Base-by-base conservation (phyloP, 106 monocot species). In the Vanilla planifolia region DNA sequence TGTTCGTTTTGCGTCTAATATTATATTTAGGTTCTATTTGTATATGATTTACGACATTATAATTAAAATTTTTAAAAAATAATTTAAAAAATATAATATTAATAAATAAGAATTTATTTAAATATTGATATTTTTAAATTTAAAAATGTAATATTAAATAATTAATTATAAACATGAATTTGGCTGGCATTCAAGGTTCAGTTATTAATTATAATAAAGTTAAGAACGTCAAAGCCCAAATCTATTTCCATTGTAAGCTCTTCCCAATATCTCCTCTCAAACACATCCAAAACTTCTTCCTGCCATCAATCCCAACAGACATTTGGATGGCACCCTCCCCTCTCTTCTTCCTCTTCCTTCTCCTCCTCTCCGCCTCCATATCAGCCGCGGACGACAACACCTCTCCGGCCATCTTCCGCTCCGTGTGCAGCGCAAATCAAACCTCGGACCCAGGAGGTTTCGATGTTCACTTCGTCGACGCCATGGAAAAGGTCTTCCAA, bases 401-500 rank as follows among this genome's bases (percentile, higher is more conserved):
- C 11, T 51, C 66, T 2, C 66, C 71, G 27, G 35, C 65, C 0
- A 48, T 66, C 20, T 16, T 66, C 66, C 55, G 30, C 51, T 34
- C 65, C 20, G 27, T 71, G 20, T 77, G 77, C 66, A 35, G 67
- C 66, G 10, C 11, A 7, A 61, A 19, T 30, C 19, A 67, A n/a
- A 40, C 71, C 22, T 4, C 24, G 11, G 39, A 61, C 36, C 26
- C 66, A 20, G 35, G 55, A 21, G 21, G 63, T 40, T 78, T 72
- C 55, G 78, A 72, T 24, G 50, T 63, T 9, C 72, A 63, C 72
- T 78, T 78, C 78, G 67, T 78, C 37, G 59, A 67, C 57, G 21
- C 52, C 37, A 72, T 78, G 78, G 78, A 72, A 43, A 6, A 52
- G 20, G 41, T 73, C 30, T 67, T 61, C 68, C 67, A 73, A 20